Base-by-base conservation (phyloP, 1,139 yeast species). In the Diutina neorugosa region DNA sequence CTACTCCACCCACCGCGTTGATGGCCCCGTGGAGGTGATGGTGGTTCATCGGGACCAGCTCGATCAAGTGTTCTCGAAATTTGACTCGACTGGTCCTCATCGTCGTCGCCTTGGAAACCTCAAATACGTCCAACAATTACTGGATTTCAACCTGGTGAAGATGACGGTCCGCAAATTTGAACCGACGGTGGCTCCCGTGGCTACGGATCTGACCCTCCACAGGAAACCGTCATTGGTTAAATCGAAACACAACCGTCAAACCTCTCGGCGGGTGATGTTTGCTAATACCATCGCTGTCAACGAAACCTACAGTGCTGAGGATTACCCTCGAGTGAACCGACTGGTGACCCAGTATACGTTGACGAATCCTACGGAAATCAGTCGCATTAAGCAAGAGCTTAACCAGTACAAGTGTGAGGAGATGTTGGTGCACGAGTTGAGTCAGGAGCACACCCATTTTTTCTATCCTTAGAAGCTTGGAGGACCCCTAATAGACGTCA, bases 341-440 rank as follows among this genome's bases (percentile, higher is more conserved):
- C 71, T 76, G 34, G 77, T 75, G 6, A 78, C 82, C 23, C 81
- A 78, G 57, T 70, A 73, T 57, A 69, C 78, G 14, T 69, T 78
- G 53, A 68, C 74, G 12, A 79, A 78, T 55, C 73, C 77, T 6
- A 59, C 62, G 11, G 75, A 75, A 58, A 73, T 80, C 53, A 69
- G 69, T 56, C 69, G 68, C 55, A 77, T 80, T 57, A 73, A 80
- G 59, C 69, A 68, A 47, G 83, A 79, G 61, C 65, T 80, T 62
- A 79, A 80, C 59, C 62, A 66, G 19, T 78, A 67, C 64, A 80
- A 80, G 62, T 73, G 78, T 60, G 69, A 74, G 54, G 82, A 76
- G 58, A 80, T 80, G 84, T 67, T 71, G 59, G 81, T 80, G 34
- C 82, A 80, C 61, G 81, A 77, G 57, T 63, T 65, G 52, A 75